phyloP scores from a whole-genome alignment of 768 basidiomycete species.

The Russula compacta region DNA sequence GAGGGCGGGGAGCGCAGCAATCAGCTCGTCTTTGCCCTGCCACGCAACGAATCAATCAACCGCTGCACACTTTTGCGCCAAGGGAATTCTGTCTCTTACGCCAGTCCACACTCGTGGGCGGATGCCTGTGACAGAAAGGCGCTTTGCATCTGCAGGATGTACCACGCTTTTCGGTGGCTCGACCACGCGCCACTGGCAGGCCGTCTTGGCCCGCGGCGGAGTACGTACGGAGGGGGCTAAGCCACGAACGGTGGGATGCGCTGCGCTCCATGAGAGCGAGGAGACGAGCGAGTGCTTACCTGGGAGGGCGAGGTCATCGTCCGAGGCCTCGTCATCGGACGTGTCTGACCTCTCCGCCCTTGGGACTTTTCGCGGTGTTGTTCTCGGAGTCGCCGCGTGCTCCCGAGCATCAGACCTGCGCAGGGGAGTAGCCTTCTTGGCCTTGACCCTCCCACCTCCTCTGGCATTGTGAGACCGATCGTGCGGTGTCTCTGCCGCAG shows the following conservation, averaged over 20 bases:
- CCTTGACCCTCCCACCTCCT: neutral
- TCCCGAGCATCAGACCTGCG: neutral
- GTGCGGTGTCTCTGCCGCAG: neutral
- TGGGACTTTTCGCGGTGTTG: neutral
- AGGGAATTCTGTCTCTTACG: neutral
- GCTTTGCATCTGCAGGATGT: neutral
- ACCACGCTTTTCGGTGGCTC: neutral
- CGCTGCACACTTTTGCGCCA: neutral
- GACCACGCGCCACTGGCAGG: slow-evolving; percentile 4
- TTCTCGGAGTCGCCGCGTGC: neutral
- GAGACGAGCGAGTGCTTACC: neutral
- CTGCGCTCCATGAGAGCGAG: neutral
- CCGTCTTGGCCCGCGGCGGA: neutral
- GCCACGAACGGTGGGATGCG: neutral
- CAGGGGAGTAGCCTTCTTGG: neutral
- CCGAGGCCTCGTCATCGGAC: neutral
- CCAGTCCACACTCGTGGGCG: slow-evolving; percentile 14
- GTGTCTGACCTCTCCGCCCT: neutral
- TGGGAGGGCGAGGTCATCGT: neutral
- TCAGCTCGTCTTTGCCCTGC: slow-evolving; percentile 10
- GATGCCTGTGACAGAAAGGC: neutral
- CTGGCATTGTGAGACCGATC: neutral
- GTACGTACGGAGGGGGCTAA: neutral
- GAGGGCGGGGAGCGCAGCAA: slow-evolving; percentile 8
- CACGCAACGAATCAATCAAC: neutral